Percentiles rank a stretch among this genome's conserved stretches.
Conservation (phyloP, 208 protist genomes). For the Trypanosoma scelopori region DNA sequence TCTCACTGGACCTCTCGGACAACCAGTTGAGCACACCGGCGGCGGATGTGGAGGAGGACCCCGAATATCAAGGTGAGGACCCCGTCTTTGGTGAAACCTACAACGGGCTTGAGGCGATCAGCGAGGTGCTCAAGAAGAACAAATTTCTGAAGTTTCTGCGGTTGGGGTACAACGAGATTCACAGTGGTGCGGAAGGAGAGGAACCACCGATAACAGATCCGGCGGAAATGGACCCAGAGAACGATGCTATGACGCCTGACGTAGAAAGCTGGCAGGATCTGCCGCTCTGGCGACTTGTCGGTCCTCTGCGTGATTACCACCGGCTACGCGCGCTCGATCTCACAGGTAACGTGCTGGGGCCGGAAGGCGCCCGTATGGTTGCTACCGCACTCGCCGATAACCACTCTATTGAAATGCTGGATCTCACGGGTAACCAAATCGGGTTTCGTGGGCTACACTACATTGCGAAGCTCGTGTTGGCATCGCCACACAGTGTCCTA, state of each 20-base stretch:
- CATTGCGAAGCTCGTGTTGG: conserved; percentile 58
- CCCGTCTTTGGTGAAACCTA: conserved; percentile 80
- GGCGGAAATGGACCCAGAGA: conserved; percentile 42
- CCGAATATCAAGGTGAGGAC: conserved; percentile 69
- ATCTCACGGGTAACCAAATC: conserved; percentile 81
- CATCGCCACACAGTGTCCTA: conserved; percentile 39
- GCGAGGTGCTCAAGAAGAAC: conserved; percentile 89
- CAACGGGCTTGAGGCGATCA: conserved; percentile 74
- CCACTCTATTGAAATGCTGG: conserved; percentile 63
- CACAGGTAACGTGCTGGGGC: conserved; percentile 64
- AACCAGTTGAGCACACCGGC: conserved; percentile 52
- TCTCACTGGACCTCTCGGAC: conserved; percentile 64
- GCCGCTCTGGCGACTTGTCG: conserved; percentile 75
- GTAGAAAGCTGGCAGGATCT: conserved; percentile 60
- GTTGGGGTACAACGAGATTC: conserved; percentile 74
- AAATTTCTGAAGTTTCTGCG: conserved; percentile 85
- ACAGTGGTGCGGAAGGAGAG: conserved; percentile 74
- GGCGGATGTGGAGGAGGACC: conserved; percentile 70
- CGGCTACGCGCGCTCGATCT: conserved; percentile 74
- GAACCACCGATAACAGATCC: conserved; percentile 29
- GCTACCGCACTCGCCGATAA: conserved; percentile 74
- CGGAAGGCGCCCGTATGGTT: conserved; percentile 72
- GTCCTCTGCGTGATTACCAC: conserved; percentile 74
- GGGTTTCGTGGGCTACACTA: conserved; percentile 66
- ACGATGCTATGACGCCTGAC: conserved; percentile 33